Conservation (phyloP, 495 filamentous ascomycete species). For the Hypoxylon lienhwacheense region DNA sequence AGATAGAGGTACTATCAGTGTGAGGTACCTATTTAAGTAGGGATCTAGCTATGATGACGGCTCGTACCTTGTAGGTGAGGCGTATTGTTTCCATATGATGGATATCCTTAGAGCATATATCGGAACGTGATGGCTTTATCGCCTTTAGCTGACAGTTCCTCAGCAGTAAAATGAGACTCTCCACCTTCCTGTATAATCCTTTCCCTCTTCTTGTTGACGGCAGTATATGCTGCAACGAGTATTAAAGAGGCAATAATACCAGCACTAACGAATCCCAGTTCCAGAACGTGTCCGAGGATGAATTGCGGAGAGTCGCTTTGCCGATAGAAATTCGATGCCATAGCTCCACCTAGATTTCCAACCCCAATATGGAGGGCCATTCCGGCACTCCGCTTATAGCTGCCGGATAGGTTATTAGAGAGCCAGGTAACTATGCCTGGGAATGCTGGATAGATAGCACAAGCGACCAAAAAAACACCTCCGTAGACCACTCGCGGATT, state of each 20-base stretch:
- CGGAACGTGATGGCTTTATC: constrained; percentile 67
- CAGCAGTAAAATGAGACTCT: constrained; percentile 48
- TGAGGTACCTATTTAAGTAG: too few species aligned
- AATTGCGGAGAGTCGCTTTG: constrained; percentile 64
- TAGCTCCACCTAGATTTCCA: constrained; percentile 72
- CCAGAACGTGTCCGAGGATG: constrained; percentile 67
- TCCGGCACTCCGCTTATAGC: constrained; percentile 69
- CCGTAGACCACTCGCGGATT: constrained; percentile 70
- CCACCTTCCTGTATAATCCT: constrained; percentile 47
- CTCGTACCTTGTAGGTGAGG: too few species aligned
- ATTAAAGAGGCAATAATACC: constrained; percentile 62
- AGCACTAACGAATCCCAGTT: constrained; percentile 64
- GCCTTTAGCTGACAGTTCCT: constrained; percentile 61
- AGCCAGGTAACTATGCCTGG: constrained; percentile 74
- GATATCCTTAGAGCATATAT: constrained; percentile 53
- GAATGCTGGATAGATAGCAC: constrained; percentile 62
- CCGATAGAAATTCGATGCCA: constrained; percentile 79
- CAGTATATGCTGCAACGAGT: constrained; percentile 57
- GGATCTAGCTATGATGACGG: too few species aligned
- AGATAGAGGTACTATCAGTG: too few species aligned
- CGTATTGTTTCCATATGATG: not conserved
- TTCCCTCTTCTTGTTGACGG: constrained; percentile 63
- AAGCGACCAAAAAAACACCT: constrained; percentile 71
- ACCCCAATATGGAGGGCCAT: constrained; percentile 77
- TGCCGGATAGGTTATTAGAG: constrained; percentile 69